Conservation (phyloP, 2,329 filamentous ascomycete species). For the Conoideocrella luteorostrata region DNA sequence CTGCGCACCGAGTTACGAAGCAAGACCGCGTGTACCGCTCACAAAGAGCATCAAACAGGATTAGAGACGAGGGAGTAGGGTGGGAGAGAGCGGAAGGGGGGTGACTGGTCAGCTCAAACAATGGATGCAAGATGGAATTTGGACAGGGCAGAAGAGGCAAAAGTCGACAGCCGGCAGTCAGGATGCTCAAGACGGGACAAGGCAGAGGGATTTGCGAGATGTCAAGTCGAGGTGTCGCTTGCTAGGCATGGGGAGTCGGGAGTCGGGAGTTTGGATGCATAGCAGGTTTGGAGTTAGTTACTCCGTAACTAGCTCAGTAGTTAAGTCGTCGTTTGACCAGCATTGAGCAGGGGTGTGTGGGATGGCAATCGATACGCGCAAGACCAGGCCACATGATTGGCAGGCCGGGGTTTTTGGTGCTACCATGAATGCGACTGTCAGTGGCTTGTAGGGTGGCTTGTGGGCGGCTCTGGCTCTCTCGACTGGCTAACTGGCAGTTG, state of each 20-base stretch:
- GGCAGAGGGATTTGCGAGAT: constrained; percentile 15
- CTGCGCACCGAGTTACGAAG: constrained; percentile 2
- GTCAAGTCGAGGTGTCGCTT: constrained; percentile 11
- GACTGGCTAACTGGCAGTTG: no score
- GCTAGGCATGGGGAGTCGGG: constrained; percentile 1
- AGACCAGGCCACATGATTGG: constrained; percentile 28
- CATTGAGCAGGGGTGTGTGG: constrained; percentile 13
- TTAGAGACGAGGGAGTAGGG: background rate
- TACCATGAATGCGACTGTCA: constrained; percentile 12
- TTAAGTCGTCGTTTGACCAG: background rate
- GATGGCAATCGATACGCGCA: constrained; percentile 15
- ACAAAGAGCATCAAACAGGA: constrained; percentile 12
- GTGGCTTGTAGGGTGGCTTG: constrained; percentile 14
- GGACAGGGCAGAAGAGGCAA: constrained; percentile 15
- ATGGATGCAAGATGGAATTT: constrained; percentile 12
- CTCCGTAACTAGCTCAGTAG: no score
- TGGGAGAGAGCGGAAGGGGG: background rate
- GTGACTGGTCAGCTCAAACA: constrained; percentile 11
- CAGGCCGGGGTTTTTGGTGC: constrained; percentile 10
- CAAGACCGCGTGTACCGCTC: constrained; percentile 26
- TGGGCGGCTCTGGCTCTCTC: background rate
- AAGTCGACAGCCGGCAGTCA: constrained; percentile 7
- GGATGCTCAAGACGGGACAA: background rate
- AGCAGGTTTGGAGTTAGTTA: constrained; percentile 2
- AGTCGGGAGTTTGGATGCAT: constrained; percentile 5